A percentile compares a stretch with the other conserved stretches of the same genome.
These are phyloP conservation scores for Athelia psychrophila DNA, from an alignment of 1,284 basidiomycete species.

Conservation along the genomic window DNA sequence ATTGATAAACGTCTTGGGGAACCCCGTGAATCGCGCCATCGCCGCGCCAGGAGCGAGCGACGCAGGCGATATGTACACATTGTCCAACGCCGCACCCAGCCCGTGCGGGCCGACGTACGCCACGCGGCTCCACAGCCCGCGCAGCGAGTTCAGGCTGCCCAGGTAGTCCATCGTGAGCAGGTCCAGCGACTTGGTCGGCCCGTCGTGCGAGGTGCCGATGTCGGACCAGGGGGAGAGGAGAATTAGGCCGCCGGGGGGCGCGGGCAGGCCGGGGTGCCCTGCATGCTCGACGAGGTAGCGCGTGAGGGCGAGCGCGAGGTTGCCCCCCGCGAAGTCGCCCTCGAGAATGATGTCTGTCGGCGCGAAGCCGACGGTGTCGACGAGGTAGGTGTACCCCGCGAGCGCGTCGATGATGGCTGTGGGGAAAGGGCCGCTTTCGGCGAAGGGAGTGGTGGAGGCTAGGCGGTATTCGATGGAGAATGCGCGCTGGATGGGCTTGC, in stretches of 20 bases:
- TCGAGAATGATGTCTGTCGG: conserved; percentile 37
- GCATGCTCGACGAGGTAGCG: conserved; percentile 18
- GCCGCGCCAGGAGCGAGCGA: conserved; percentile 9
- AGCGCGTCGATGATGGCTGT: conserved; percentile 41
- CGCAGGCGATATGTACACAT: conserved; percentile 16
- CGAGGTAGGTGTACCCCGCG: conserved; percentile 37
- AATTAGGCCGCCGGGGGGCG: conserved; percentile 28
- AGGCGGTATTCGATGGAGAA: conserved; percentile 20
- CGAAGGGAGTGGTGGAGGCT: conserved; percentile 18
- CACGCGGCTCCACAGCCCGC: conserved; percentile 17
- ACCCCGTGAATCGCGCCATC: conserved; percentile 23
- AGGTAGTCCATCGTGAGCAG: conserved; percentile 11
- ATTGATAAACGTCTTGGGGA: conserved; percentile 19
- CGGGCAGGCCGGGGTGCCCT: conserved; percentile 10
- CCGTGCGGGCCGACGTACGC: conserved; percentile 5
- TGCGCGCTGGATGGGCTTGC: conserved; percentile 35
- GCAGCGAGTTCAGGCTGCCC: neutral
- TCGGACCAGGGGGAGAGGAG: conserved; percentile 33
- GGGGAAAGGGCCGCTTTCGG: conserved; percentile 33
- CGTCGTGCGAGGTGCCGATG: conserved; percentile 12
- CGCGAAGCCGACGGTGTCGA: conserved; percentile 31
- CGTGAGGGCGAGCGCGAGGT: conserved; percentile 29
- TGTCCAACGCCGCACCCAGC: conserved; percentile 14
- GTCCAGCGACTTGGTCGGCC: conserved; percentile 7
- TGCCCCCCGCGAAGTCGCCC: conserved; percentile 29